These are phyloP conservation scores for Chlorociboria aeruginascens DNA, from an alignment of 495 filamentous ascomycete species.

Conservation along the genomic window DNA sequence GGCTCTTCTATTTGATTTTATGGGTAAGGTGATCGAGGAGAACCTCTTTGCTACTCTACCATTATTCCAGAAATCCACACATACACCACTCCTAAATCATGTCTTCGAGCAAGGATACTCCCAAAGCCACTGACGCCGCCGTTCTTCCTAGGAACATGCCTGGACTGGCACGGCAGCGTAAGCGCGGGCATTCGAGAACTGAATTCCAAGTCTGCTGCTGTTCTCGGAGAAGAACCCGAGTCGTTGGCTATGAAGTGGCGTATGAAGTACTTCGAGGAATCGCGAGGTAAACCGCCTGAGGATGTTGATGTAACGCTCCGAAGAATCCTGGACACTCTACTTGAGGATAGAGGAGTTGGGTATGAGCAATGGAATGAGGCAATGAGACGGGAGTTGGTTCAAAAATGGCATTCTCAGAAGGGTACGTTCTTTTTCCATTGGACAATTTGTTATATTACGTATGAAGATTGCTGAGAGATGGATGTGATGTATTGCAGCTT, in stretches of 20 bases:
- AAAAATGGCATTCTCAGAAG: not conserved
- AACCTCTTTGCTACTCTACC: no score
- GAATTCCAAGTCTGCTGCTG: not conserved
- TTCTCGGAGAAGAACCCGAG: not conserved
- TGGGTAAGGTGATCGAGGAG: no score
- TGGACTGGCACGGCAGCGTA: not conserved
- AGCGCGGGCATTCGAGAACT: not conserved
- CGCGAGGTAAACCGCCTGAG: not conserved
- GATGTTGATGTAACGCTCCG: not conserved
- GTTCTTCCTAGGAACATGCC: not conserved
- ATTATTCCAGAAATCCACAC: no score
- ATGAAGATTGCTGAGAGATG: not conserved
- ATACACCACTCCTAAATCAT: no score
- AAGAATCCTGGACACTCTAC: not conserved
- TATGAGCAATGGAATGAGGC: not conserved
- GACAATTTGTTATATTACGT: not conserved
- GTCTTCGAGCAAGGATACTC: no score
- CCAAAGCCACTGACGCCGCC: not conserved
- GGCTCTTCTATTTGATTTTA: no score
- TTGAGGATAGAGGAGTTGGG: not conserved
- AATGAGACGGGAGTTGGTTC: not conserved
- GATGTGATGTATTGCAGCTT: not conserved
- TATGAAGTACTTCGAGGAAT: not conserved
- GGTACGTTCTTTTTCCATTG: not conserved
- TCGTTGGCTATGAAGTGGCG: not conserved